phyloP scores from a whole-genome alignment of 768 basidiomycete genomes.

The Podaxis sp. region DNA sequence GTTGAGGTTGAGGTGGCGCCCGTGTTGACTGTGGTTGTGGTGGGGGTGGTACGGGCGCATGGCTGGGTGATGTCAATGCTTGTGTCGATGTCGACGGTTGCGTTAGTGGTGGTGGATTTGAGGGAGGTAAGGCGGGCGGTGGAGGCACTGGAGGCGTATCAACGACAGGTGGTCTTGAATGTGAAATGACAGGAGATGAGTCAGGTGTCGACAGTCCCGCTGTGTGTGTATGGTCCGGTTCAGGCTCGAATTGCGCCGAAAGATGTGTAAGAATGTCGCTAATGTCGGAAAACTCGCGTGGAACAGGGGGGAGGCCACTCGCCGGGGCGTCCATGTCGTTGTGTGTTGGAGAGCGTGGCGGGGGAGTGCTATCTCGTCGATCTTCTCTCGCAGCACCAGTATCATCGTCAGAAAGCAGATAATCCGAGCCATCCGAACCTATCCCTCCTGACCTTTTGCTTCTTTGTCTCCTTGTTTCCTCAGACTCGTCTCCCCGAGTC shows the following conservation, averaged over 20 bases:
- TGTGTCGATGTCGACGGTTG: conserved; percentile 13
- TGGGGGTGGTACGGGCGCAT: conserved; percentile 29
- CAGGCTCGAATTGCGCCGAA: conserved; percentile 64
- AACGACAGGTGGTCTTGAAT: conserved; percentile 30
- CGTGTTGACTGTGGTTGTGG: conserved; percentile 18
- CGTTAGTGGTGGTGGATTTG: not conserved
- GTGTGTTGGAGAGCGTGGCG: conserved; percentile 31
- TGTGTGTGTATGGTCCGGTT: conserved; percentile 40
- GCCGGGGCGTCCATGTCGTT: conserved; percentile 29
- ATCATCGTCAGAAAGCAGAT: conserved; percentile 52
- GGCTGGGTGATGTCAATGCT: conserved; percentile 34
- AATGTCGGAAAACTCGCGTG: conserved; percentile 67
- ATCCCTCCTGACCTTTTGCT: conserved; percentile 33
- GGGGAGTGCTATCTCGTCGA: conserved; percentile 25
- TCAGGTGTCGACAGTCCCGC: conserved; percentile 43
- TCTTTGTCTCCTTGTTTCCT: conserved; percentile 24
- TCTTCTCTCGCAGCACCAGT: conserved; percentile 43
- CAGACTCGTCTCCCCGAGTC: conserved; percentile 50
- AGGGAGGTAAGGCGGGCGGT: conserved; percentile 20
- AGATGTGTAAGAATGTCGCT: conserved; percentile 77
- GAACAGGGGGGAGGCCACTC: conserved; percentile 43
- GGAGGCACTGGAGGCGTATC: conserved; percentile 23
- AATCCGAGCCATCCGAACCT: conserved; percentile 51
- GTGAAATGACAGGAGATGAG: conserved; percentile 48
- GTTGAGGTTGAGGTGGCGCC: conserved; percentile 21